Evolutionary conservation across 1,284 basidiomycete genomes (phyloP), one percentile per base, ranked within the genome.

Genomic region (Pascua guehoae): DNA sequence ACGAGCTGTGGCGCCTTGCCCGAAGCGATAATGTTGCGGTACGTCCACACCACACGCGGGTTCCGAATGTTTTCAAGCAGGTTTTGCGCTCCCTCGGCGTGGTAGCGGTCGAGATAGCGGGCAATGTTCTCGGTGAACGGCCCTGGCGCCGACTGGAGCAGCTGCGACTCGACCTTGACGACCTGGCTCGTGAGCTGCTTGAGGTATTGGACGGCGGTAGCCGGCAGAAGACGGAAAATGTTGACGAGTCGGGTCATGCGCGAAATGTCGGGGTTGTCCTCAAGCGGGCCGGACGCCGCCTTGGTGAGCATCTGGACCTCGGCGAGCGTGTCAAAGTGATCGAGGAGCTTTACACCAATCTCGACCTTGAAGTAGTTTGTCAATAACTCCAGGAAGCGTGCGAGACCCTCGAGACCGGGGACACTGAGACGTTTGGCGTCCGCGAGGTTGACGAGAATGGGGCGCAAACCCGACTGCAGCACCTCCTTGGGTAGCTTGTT

Each of bases 341-440:
- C 94, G 15, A 99, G 82, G 9, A 99, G 84, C 79, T 98, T 98
- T 75, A 91, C 86, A 10, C 96, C 97, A 65, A 99, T 98, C 79
- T 99, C 96, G 45, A 98, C 95, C 76, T 98, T 98, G 86, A 99
- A 99, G 79, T 99, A 99, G 74, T 96, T 98, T 48, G 94, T 97
- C 55, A 99, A 79, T 8, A 98, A 83, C 75, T 97, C 92, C 50
- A 99, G 80, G 58, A 99, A 83, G n/a, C 94, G 86, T 12, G 96
- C 95, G 24, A 99, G 81, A 5, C 97, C 96, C 73, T 98, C 92
- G 48, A 99, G 79, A 16, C 95, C 94, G 8, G 91, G 85, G n/a
- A 97, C 89, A 5, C 92, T 95, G 37, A 99, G 82, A 37, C 91
- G 86, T 71, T 94, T 93, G 43, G 94, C 89, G 75, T 99, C 97